Percentiles rank a stretch among this genome's conserved stretches.
phyloP scores from a whole-genome alignment of 768 basidiomycete species.

The Kwoniella heveanensis region DNA sequence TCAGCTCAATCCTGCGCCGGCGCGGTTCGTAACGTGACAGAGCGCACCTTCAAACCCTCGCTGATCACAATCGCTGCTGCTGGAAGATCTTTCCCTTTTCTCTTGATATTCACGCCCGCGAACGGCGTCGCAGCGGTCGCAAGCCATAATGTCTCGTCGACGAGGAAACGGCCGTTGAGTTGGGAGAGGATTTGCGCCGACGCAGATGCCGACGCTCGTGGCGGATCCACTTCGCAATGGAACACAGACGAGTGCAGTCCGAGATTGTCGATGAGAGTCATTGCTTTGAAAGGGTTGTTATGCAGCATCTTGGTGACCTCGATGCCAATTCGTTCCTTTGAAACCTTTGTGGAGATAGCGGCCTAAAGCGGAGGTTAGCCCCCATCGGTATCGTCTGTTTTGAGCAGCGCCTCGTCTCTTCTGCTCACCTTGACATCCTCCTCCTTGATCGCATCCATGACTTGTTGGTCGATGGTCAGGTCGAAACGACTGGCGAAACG shows the following conservation, averaged over 20 bases:
- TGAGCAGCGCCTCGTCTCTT: background rate
- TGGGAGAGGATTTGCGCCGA: slow-evolving; percentile 66
- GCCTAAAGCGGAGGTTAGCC: slow-evolving; percentile 58
- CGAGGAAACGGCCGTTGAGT: slow-evolving; percentile 50
- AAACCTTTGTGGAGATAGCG: slow-evolving; percentile 75
- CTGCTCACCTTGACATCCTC: slow-evolving; percentile 61
- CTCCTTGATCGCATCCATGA: slow-evolving; percentile 58
- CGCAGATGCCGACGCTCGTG: slow-evolving; percentile 60
- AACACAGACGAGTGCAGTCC: slow-evolving; percentile 64
- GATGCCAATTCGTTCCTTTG: slow-evolving; percentile 85
- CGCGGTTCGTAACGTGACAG: too few species aligned
- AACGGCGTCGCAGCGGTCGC: slow-evolving; percentile 77
- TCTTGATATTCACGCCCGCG: slow-evolving; percentile 65
- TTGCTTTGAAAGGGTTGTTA: slow-evolving; percentile 77
- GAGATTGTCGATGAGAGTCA: slow-evolving; percentile 73
- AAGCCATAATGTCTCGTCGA: slow-evolving; percentile 68
- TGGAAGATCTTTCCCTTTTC: slow-evolving; percentile 63
- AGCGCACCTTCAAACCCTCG: slow-evolving; percentile 74
- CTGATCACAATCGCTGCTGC: slow-evolving; percentile 72
- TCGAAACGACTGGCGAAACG: slow-evolving; percentile 90
- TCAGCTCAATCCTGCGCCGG: too few species aligned
- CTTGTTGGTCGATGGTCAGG: slow-evolving; percentile 63
- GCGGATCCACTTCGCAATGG: slow-evolving; percentile 31
- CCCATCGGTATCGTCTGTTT: too few species aligned
- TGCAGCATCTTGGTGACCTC: slow-evolving; percentile 94